Evolutionary conservation across 768 basidiomycete species (phyloP).

Genomic region (Agaricus blazei): DNA sequence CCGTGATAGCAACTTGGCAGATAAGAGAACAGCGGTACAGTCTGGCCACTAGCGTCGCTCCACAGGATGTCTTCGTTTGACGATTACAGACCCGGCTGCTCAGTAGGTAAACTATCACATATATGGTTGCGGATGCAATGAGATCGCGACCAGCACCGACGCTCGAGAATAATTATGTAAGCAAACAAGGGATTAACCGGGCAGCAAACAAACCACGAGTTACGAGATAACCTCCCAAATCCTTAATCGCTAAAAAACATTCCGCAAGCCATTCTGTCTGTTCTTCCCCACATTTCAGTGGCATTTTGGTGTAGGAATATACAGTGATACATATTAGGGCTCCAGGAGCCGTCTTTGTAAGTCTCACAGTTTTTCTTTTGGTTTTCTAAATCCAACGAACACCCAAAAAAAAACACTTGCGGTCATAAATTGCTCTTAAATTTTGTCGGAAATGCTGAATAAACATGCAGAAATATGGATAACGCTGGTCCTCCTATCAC

Average conservation of each 20-base stretch:
- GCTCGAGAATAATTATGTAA: neutral
- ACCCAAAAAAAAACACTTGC: neutral
- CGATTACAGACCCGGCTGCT: no score
- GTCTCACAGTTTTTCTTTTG: conserved; percentile 5
- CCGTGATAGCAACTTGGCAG: no score
- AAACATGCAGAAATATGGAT: conserved; percentile 12
- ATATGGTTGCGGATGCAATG: no score
- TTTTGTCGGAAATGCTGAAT: conserved; percentile 8
- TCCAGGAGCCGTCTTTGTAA: neutral
- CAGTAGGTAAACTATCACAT: no score
- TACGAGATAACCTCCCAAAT: neutral
- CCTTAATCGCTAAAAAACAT: neutral
- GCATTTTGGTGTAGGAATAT: neutral
- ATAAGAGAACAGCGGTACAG: no score
- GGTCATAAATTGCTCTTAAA: neutral
- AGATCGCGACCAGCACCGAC: no score
- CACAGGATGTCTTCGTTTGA: no score
- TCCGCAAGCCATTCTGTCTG: neutral
- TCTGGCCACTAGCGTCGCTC: no score
- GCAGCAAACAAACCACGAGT: conserved; percentile 9
- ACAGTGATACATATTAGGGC: neutral
- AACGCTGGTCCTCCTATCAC: conserved; percentile 7
- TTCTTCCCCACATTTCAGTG: neutral
- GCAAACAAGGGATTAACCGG: conserved; percentile 3
- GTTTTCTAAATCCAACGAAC: neutral